Evolutionary conservation across 192 early-diverging fungal genomes (phyloP).

Genomic region (Lobosporangium transversale): DNA sequence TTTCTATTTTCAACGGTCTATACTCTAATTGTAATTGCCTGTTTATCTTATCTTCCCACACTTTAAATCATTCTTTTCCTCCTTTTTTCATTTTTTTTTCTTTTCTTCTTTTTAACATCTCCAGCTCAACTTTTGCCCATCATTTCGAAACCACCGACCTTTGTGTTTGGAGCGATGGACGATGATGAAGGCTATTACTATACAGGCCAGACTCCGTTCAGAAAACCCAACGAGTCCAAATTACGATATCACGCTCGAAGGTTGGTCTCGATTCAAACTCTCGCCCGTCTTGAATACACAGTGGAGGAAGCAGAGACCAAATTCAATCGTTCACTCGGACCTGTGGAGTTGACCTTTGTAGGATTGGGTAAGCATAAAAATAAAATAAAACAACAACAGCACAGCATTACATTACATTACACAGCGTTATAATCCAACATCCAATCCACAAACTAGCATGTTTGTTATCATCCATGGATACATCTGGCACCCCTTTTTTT

Average conservation of each 20-base stretch:
- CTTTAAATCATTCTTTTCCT: neutral
- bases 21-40: too few relatives aligned
- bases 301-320: slow-evolving; percentile 45
- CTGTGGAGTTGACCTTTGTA: slow-evolving; percentile 47
- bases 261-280: slow-evolving; percentile 46
- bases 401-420: too few relatives aligned
- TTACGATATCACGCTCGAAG: slow-evolving; percentile 30
- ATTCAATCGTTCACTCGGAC: slow-evolving; percentile 46
- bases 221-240: slow-evolving; percentile 43
- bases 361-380: slow-evolving; percentile 30
- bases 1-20: too few relatives aligned
- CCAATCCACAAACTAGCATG: too few relatives aligned
- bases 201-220: slow-evolving; percentile 52
- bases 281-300: slow-evolving; percentile 38
- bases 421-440: too few relatives aligned
- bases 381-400: neutral
- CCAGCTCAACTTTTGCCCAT: neutral
- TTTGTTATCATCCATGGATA: too few relatives aligned
- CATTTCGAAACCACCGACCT: slow-evolving; percentile 38
- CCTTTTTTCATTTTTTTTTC: neutral
- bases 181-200: slow-evolving; percentile 51
- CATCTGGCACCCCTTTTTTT: too few relatives aligned
- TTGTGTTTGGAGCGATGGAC: slow-evolving; percentile 43
- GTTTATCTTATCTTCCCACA: neutral
- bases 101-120: neutral